Evolutionary conservation across 2,329 filamentous ascomycete species (phyloP).

Genomic region (Aspergillus sclerotialis): DNA sequence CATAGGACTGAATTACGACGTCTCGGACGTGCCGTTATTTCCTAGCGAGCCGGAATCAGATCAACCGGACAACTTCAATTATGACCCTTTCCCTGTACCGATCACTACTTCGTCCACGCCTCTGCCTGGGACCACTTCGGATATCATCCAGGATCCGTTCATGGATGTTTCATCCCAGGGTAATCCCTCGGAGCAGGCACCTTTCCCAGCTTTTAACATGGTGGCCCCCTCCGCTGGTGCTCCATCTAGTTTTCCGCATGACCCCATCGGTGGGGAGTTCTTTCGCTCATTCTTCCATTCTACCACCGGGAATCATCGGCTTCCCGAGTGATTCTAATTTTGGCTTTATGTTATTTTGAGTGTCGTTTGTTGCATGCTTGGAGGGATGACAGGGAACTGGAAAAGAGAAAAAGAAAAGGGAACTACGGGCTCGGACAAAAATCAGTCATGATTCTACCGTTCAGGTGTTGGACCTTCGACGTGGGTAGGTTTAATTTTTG

Average conservation of each 20-base stretch:
- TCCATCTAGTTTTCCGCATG: conserved; percentile 35
- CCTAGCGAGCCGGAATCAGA: conserved; percentile 9
- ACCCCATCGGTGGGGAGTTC: conserved; percentile 32
- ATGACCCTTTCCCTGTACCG: no score
- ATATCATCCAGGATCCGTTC: no score
- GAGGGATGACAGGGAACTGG: no score
- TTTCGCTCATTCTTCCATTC: conserved; percentile 33
- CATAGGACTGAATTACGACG: conserved; percentile 27
- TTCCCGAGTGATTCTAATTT: neutral
- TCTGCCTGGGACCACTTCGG: conserved; percentile 3
- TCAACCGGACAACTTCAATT: conserved; percentile 4
- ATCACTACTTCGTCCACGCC: neutral
- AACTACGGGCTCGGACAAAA: no score
- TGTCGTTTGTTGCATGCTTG: no score
- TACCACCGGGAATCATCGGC: conserved; percentile 15
- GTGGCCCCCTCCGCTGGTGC: no score
- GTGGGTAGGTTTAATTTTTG: no score
- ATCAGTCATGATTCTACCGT: no score
- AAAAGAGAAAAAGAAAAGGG: no score
- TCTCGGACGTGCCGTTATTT: conserved; percentile 25
- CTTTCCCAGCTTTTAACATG: conserved; percentile 2
- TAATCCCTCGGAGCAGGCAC: neutral
- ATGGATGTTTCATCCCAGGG: neutral
- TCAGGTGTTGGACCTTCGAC: no score
- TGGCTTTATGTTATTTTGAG: neutral